A percentile compares a stretch with the other conserved stretches of the same genome.
These are phyloP conservation scores for Peronospora destructor DNA, from an alignment of 352 stramenopile genomes.

Conservation along the genomic window DNA sequence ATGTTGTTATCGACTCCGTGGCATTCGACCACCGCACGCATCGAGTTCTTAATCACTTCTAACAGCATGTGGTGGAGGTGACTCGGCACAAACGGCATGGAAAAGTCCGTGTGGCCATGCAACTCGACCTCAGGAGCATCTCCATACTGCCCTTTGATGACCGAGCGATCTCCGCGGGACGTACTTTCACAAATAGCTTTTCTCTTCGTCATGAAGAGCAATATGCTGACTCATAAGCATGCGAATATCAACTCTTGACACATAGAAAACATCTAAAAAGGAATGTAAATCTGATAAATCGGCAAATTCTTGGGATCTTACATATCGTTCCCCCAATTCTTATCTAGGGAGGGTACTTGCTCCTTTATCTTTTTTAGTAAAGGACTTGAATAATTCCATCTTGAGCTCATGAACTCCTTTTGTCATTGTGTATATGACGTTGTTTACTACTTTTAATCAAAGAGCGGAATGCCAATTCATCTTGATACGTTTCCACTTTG, in stretches of 20 bases:
- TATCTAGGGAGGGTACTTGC: constrained; percentile 23
- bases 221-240: constrained; percentile 99
- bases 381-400: constrained; percentile 73
- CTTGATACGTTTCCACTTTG: constrained; percentile 70
- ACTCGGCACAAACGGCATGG: constrained; percentile 95
- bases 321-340: constrained; percentile 60
- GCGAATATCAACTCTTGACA: constrained; percentile 98
- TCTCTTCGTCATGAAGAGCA: constrained; percentile 88
- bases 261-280: constrained; percentile 99
- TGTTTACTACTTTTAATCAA: constrained; percentile 96
- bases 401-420: constrained; percentile 97
- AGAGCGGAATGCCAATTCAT: constrained; percentile 89
- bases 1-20: constrained; percentile 97
- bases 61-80: constrained; percentile 98
- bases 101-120: constrained; percentile 95
- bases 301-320: constrained; percentile 74
- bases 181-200: constrained; percentile 94
- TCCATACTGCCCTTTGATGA: constrained; percentile 96
- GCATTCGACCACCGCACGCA: constrained; percentile 97
- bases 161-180: constrained; percentile 95
- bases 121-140: constrained; percentile 98
- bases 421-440: constrained; percentile 98
- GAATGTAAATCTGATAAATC: constrained; percentile 93
- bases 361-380: constrained; percentile 37
- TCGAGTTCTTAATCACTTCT: constrained; percentile 99